Evolutionary conservation across 2,329 filamentous ascomycete genomes (phyloP).

Genomic region (Xylariaceae sp.): DNA sequence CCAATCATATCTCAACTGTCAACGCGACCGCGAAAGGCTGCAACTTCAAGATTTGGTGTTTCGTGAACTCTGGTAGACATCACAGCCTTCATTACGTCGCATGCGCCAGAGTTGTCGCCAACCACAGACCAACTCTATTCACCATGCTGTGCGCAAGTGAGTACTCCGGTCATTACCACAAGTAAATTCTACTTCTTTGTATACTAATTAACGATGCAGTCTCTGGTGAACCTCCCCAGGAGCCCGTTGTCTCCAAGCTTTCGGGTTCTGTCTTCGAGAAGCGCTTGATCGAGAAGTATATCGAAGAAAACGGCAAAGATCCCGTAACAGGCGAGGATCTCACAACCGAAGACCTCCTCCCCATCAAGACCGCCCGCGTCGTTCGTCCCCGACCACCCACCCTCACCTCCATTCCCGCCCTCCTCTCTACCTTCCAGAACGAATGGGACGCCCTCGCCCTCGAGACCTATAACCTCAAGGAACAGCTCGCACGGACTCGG

Average conservation of each 20-base stretch:
- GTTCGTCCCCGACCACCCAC: conserved; percentile 89
- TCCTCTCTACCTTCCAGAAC: conserved; percentile 93
- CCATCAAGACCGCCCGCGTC: conserved; percentile 77
- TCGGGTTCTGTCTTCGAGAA: conserved; percentile 96
- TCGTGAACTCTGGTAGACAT: neutral
- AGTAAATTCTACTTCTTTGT: neutral
- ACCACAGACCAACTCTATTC: conserved; percentile 8
- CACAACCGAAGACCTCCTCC: conserved; percentile 78
- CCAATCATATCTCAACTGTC: too few relatives aligned
- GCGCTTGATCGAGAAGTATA: conserved; percentile 90
- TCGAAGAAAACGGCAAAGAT: conserved; percentile 89
- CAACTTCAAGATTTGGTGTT: neutral
- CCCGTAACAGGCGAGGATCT: conserved; percentile 86
- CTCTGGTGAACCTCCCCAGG: conserved; percentile 92
- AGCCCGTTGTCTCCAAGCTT: conserved; percentile 92
- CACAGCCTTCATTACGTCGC: neutral
- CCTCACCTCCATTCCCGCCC: conserved; percentile 91
- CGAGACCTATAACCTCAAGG: conserved; percentile 86
- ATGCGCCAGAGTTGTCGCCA: conserved; percentile 9
- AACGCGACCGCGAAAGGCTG: neutral
- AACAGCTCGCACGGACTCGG: conserved; percentile 83
- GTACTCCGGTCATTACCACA: neutral
- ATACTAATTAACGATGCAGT: conserved; percentile 52
- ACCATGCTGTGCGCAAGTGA: conserved; percentile 50
- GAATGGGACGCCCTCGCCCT: conserved; percentile 95